Base-by-base conservation (phyloP, 2,329 filamentous ascomycete genomes). In the Uncinocarpus reesii region DNA sequence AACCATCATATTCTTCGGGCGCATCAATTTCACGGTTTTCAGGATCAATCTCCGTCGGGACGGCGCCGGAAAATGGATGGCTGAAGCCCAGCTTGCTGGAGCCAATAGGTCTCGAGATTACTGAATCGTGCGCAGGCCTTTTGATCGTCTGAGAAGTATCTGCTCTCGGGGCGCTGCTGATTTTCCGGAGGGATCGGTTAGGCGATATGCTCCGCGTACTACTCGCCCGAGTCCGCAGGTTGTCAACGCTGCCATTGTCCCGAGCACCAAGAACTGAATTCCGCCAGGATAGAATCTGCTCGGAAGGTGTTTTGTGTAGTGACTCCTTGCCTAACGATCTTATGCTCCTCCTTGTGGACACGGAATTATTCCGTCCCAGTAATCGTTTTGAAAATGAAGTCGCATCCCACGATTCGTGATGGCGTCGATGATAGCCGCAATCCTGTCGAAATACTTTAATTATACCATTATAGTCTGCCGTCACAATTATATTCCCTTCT, bases 401-500 rank as follows among this genome's bases (percentile, higher is more conserved):
- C 0, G 82, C 80, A 56, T 95, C 87, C 83, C 83, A 90, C 31
- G 75, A 78, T 48, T 88, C 86, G 49, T 81, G 77, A 48, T 79
- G 76, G 4, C 90, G 81, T 65, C 94, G 95, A 42, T 74, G 67
- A 57, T 78, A 86, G 0, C 90, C 92, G 61, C 90, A 95, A 62
- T 98, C 92, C 65, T 96, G 90, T 16, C 92, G 79, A 62, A 95
- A 95, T 0, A 96, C 84, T 62, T 95, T 95, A 68, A 98, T 92
- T 21, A 80, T 78, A 29, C 92, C 92, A 0, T 80, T 81, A 58
- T 87, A 86, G 62, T 95, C 90, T 1, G 89, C 86, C 0, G 90
- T 94, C 42, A 96, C 79, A 48, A 98, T 82, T 53, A 98, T 95
- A 58, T 95, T 86, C 21, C 92, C 92, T 52, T 82, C 81, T 11